Evolutionary conservation across 257 asterid species (phyloP), one percentile per base, ranked within the genome.

Genomic region (Knoxia roxburghii): DNA sequence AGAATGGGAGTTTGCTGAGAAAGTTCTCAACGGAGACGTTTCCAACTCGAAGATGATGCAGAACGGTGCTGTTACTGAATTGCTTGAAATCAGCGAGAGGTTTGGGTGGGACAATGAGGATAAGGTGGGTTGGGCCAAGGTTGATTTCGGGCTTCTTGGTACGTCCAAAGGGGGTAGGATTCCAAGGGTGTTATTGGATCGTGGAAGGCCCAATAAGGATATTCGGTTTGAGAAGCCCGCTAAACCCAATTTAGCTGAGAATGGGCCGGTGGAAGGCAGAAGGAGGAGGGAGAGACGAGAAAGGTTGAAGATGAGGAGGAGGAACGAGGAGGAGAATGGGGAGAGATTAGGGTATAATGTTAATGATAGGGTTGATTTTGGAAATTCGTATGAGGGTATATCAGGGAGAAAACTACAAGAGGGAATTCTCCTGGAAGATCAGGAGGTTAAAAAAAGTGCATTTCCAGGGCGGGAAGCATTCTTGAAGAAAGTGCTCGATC

Each of bases 1-100:
- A 24, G 98, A 89, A 65, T 91, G 98, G 95, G 98, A 91, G 72
- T 72, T 74, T 30, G 98, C 95, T 11, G 84, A 89, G 78, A 82
- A 73, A 30, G 61, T 87, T n/a, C 84, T 91, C 0, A 82, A 60
- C 56, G 96, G 98, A 12, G 77, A 81, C 73, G 70, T 61, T 54
- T 61, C 71, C 45, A 60, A 75, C 43, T 63, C 65, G 49, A 65
- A 21, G 5, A 29, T 6, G 6, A 7, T 35, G 2, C 59, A 73
- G 72, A 71, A 54, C 60, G 35, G 59, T 49, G 80, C 89, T 8
- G 96, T 81, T 33, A 68, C 81, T 11, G 86, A 78, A 46, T 77
- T 91, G 82, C 73, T 78, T 60, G 95, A 88, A 48, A 74, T 91
- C 24, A 86, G 97, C 67, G 84, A 76, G 73, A 78, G 87, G 23